Conservation (phyloP, 208 protist genomes). For the Willaertia magna region DNA sequence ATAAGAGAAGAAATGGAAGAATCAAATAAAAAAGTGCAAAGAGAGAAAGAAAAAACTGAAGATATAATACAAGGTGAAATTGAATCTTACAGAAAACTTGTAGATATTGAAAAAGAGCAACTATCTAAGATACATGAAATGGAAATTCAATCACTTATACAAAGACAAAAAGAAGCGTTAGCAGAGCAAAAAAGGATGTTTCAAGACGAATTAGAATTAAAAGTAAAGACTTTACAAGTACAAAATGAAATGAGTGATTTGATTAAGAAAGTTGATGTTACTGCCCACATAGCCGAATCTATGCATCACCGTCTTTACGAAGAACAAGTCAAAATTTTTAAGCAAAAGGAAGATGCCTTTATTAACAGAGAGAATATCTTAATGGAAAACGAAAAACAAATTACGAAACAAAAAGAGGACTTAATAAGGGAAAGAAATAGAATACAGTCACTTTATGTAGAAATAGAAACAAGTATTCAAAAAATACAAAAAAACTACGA, state of each 20-base stretch:
- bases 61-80: background rate
- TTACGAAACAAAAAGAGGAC: slow-evolving; percentile 4
- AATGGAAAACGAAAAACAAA: background rate
- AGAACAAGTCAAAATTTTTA: background rate
- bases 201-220: background rate
- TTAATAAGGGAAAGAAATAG: background rate
- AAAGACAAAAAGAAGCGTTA: slow-evolving; percentile 12
- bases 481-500: background rate
- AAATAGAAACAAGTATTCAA: slow-evolving; percentile 13
- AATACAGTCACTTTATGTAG: background rate
- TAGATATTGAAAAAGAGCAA: background rate
- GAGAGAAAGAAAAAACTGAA: background rate
- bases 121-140: background rate
- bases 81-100: background rate
- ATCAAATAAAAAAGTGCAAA: background rate
- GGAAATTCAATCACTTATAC: background rate
- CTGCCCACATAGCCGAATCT: background rate
- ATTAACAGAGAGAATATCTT: background rate
- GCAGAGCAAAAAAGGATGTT: background rate
- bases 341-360: slow-evolving; percentile 11
- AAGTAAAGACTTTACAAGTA: background rate
- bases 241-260: background rate
- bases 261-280: slow-evolving; percentile 10
- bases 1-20: background rate
- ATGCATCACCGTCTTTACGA: background rate